A percentile compares a stretch with the other conserved stretches of the same genome.
Conservation (phyloP, 768 basidiomycete species). For the Hericium alpestre region DNA sequence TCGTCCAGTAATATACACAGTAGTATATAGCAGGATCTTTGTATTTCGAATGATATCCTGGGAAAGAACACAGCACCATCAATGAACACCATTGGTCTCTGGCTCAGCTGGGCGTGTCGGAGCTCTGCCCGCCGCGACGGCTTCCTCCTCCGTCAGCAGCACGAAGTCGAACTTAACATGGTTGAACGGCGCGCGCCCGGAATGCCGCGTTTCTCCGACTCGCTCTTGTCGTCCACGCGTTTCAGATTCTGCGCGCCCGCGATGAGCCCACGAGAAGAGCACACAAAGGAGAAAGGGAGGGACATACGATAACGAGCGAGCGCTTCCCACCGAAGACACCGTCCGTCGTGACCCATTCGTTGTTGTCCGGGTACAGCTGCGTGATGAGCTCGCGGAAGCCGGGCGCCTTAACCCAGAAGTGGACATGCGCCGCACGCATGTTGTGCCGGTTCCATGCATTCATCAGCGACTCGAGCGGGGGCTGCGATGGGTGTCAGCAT, state of each 20-base stretch:
- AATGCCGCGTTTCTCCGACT: not conserved
- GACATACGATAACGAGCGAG: not conserved
- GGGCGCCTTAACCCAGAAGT: not conserved
- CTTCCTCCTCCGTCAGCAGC: not conserved
- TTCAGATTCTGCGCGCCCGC: not conserved
- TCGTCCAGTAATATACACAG: too few species aligned
- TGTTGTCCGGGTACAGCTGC: not conserved
- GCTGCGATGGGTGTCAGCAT: not conserved
- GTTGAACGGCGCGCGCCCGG: not conserved
- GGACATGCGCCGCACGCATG: not conserved
- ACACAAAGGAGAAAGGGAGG: not conserved
- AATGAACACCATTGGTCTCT: too few species aligned
- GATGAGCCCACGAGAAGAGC: not conserved
- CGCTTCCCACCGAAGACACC: not conserved
- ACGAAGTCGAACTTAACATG: not conserved
- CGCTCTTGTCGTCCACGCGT: not conserved
- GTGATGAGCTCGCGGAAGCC: not conserved
- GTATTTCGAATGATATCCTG: too few species aligned
- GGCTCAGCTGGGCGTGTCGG: too few species aligned
- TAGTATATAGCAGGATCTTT: too few species aligned
- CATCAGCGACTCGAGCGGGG: not conserved
- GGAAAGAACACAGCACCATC: not conserved
- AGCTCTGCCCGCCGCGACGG: not conserved
- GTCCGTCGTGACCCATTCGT: not conserved
- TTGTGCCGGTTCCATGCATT: not conserved